Conservation (phyloP, 768 basidiomycete species). For the Pulveroboletus frians region DNA sequence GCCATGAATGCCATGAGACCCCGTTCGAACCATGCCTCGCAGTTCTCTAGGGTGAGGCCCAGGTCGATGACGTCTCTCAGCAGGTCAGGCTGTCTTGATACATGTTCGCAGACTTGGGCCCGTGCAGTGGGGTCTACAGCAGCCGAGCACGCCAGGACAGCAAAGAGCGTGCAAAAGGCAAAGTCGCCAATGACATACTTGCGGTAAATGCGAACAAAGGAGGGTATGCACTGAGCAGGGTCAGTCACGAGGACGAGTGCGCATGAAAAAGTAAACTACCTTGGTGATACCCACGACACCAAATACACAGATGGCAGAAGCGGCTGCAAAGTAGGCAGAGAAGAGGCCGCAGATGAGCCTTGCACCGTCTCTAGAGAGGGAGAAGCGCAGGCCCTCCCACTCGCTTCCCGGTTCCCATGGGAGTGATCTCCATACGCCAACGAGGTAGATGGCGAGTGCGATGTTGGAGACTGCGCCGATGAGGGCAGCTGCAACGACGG, state of each 20-base stretch:
- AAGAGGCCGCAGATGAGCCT: conserved; percentile 56
- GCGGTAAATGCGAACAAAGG: conserved; percentile 73
- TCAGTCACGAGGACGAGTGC: background rate
- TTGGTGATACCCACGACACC: conserved; percentile 68
- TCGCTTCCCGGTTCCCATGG: conserved; percentile 45
- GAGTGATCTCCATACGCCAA: conserved; percentile 41
- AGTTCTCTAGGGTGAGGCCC: conserved; percentile 74
- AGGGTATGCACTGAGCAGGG: conserved; percentile 48
- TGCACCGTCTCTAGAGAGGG: conserved; percentile 39
- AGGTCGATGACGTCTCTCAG: conserved; percentile 65
- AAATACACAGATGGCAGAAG: conserved; percentile 56
- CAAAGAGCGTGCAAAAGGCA: conserved; percentile 58
- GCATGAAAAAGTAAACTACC: conserved; percentile 36
- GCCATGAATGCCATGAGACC: conserved; percentile 56
- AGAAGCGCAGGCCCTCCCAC: conserved; percentile 42
- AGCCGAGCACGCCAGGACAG: conserved; percentile 51
- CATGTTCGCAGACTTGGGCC: conserved; percentile 64
- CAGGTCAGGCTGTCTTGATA: conserved; percentile 71
- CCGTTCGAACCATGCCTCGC: conserved; percentile 73
- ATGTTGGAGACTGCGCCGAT: conserved; percentile 39
- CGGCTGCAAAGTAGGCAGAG: conserved; percentile 60
- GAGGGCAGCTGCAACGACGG: conserved; percentile 35
- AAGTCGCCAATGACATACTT: conserved; percentile 81
- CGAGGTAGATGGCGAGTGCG: conserved; percentile 37
- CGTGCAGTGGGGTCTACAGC: conserved; percentile 53